Evolutionary conservation across 2,329 filamentous ascomycete species (phyloP).

Genomic region (Verticillium klebahnii): DNA sequence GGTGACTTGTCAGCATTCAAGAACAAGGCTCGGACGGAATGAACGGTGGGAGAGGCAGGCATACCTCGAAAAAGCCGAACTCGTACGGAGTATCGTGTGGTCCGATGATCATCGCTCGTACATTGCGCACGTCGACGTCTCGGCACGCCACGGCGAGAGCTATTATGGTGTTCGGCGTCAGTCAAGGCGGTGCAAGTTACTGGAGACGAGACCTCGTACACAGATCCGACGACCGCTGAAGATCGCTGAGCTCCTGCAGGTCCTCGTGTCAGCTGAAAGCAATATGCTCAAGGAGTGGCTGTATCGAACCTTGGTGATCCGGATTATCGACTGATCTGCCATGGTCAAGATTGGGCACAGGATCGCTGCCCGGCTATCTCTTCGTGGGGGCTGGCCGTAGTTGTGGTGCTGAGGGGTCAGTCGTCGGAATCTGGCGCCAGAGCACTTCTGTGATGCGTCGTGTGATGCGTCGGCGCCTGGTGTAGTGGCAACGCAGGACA

Average conservation of each 20-base stretch:
- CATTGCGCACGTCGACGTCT: constrained; percentile 82
- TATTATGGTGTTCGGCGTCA: constrained; percentile 27
- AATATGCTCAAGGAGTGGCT: neutral
- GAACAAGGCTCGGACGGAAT: constrained; percentile 5
- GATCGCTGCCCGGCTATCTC: neutral
- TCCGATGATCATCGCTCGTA: constrained; percentile 84
- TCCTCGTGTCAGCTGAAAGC: neutral
- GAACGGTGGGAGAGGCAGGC: constrained; percentile 14
- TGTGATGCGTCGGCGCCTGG: neutral
- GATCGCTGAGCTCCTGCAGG: constrained; percentile 74
- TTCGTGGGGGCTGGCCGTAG: neutral
- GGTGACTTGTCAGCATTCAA: constrained; percentile 23
- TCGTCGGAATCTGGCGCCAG: neutral
- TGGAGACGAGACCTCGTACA: constrained; percentile 50
- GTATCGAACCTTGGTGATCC: constrained; percentile 71
- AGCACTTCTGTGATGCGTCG: neutral
- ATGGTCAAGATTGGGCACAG: constrained; percentile 36
- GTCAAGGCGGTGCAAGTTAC: neutral
- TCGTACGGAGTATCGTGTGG: constrained; percentile 95
- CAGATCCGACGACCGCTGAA: constrained; percentile 78
- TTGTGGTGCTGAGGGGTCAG: neutral
- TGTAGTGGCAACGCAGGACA: neutral
- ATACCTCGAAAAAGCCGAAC: constrained; percentile 93
- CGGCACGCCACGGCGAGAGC: constrained; percentile 83
- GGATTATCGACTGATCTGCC: constrained; percentile 83